phyloP scores from a whole-genome alignment of 495 filamentous ascomycete species.

The Echria macrotheca region DNA sequence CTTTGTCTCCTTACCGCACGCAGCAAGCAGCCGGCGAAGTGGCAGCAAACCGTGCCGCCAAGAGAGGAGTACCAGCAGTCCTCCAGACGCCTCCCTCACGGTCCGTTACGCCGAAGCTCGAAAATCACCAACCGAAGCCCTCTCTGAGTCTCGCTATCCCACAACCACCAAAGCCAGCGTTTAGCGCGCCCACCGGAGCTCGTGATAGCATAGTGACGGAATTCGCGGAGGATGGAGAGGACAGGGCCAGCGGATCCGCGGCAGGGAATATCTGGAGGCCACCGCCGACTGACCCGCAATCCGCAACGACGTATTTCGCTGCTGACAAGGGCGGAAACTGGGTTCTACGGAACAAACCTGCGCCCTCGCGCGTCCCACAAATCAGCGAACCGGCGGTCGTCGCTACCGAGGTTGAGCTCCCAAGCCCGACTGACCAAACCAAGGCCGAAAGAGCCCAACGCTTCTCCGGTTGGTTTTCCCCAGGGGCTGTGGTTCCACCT shows the following conservation, averaged over 20 bases:
- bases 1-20: constrained; percentile 22
- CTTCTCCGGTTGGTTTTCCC: constrained; percentile 19
- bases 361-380: too few species aligned
- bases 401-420: constrained; percentile 30
- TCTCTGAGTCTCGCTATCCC: constrained; percentile 32
- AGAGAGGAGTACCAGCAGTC: constrained; percentile 13
- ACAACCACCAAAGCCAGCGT: constrained; percentile 3
- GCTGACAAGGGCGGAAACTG: constrained; percentile 44
- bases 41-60: background rate
- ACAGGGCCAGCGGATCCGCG: constrained; percentile 25
- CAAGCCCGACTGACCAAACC: constrained; percentile 37
- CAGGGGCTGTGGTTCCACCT: constrained; percentile 21
- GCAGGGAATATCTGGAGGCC: constrained; percentile 35
- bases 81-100: constrained; percentile 18
- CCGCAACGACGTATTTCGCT: constrained; percentile 35
- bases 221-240: constrained; percentile 43
- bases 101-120: constrained; percentile 12
- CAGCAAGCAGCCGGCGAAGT: background rate
- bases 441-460: constrained; percentile 34
- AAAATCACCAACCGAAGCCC: constrained; percentile 24
- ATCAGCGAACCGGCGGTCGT: too few species aligned
- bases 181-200: constrained; percentile 13
- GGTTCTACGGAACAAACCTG: constrained; percentile 30
- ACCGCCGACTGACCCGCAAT: constrained; percentile 31
- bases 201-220: constrained; percentile 41